Conservation (phyloP, 306 rosid genomes). For the Vigna unguiculata region DNA sequence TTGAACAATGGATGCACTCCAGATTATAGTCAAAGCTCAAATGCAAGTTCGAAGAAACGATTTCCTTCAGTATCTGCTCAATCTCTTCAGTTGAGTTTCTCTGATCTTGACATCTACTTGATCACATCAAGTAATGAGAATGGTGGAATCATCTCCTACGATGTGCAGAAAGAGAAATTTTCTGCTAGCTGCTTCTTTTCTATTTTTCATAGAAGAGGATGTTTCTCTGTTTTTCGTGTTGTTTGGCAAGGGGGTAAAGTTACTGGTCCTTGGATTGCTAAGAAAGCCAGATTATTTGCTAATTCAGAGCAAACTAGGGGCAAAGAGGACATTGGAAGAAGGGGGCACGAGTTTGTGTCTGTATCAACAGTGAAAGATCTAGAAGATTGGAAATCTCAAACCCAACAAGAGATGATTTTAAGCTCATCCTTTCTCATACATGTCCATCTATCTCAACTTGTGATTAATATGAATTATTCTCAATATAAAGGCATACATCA, state of each 20-base stretch:
- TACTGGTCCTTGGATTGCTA: conserved; percentile 93
- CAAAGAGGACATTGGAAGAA: conserved; percentile 61
- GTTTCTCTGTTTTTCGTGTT: conserved; percentile 64
- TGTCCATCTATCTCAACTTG: conserved; percentile 57
- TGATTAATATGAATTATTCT: conserved; percentile 55
- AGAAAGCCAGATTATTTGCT: conserved; percentile 80
- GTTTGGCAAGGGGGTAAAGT: conserved; percentile 83
- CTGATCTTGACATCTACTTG: conserved; percentile 67
- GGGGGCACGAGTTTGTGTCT: conserved; percentile 78
- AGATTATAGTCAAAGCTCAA: conserved; percentile 50
- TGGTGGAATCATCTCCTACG: conserved; percentile 49
- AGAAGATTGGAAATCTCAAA: conserved; percentile 75
- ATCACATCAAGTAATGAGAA: conserved; percentile 53
- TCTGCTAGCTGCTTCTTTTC: conserved; percentile 68
- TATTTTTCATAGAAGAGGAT: conserved; percentile 52
- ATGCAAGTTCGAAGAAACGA: conserved; percentile 61
- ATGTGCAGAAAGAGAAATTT: conserved; percentile 53
- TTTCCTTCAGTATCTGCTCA: conserved; percentile 55
- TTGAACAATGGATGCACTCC: conserved; percentile 45
- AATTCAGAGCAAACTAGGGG: conserved; percentile 68
- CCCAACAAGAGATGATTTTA: conserved; percentile 81
- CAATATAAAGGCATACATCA: conserved; percentile 59
- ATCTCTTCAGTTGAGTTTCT: conserved; percentile 67
- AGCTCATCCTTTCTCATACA: conserved; percentile 73
- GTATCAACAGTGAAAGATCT: conserved; percentile 72